Conservation (phyloP, 495 filamentous ascomycete genomes). For the Talaromyces trachyspermus region DNA sequence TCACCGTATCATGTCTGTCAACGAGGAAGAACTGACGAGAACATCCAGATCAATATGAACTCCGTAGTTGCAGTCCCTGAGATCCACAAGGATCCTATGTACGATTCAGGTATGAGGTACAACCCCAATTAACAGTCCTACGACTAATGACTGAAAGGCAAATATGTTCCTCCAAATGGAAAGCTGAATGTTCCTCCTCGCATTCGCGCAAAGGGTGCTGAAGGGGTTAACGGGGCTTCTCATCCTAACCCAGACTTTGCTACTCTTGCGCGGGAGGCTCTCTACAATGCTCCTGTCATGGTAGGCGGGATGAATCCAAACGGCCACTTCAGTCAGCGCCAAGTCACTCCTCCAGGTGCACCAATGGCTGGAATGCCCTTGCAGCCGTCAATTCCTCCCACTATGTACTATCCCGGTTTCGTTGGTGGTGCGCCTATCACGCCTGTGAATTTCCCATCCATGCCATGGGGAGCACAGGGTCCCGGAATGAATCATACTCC, state of each 20-base stretch:
- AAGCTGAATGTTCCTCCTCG: slow-evolving; percentile 5
- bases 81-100: slow-evolving; percentile 4
- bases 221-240: slow-evolving; percentile 4
- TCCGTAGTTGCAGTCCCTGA: slow-evolving; percentile 2
- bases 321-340: slow-evolving; percentile 5
- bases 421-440: slow-evolving; percentile 16
- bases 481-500: slow-evolving; percentile 3
- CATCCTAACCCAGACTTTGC: slow-evolving; percentile 6
- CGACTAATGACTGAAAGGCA: neutral
- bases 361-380: slow-evolving; percentile 6
- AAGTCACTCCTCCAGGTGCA: slow-evolving; percentile 6
- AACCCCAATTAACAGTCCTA: neutral
- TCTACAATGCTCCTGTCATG: slow-evolving; percentile 8
- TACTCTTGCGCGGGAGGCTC: neutral
- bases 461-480: slow-evolving; percentile 20
- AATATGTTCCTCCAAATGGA: slow-evolving; percentile 6
- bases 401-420: slow-evolving; percentile 10
- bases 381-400: neutral
- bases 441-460: slow-evolving; percentile 9
- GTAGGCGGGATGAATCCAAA: slow-evolving; percentile 4
- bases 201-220: slow-evolving; percentile 6
- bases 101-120: neutral
- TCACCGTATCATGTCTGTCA: no score
- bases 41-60: slow-evolving; percentile 4
- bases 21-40: neutral